A percentile compares a stretch with the other conserved stretches of the same genome.
These are phyloP conservation scores for Grammothele lineata DNA, from an alignment of 768 basidiomycete genomes.

Conservation along the genomic window DNA sequence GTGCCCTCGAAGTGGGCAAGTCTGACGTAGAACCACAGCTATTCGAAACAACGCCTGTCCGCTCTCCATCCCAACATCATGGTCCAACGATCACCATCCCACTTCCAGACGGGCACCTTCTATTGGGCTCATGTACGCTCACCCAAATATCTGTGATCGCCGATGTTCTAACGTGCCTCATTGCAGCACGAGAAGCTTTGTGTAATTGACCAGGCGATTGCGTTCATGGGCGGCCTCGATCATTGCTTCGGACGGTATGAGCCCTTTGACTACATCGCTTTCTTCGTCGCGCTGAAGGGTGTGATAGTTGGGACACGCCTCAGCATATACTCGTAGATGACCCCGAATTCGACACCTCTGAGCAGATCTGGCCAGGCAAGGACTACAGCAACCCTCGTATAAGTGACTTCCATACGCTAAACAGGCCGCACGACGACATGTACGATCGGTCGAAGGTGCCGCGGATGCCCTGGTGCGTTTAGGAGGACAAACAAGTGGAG, in stretches of 20 bases:
- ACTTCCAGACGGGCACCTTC: slow-evolving; percentile 95
- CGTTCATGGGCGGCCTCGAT: slow-evolving; percentile 97
- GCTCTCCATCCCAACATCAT: slow-evolving; percentile 88
- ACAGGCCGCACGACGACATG: slow-evolving; percentile 93
- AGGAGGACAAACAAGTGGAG: background rate
- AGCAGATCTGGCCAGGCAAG: slow-evolving; percentile 90
- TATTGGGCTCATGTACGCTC: slow-evolving; percentile 98
- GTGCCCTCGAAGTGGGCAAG: too few species aligned
- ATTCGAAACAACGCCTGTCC: slow-evolving; percentile 79
- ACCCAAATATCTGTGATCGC: too few species aligned
- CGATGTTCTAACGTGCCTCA: too few species aligned
- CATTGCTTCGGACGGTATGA: slow-evolving; percentile 81
- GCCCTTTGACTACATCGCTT: background rate
- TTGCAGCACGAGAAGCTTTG: slow-evolving; percentile 93
- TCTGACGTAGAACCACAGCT: too few species aligned
- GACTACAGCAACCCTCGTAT: slow-evolving; percentile 92
- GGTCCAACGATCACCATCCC: slow-evolving; percentile 95
- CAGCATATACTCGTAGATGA: slow-evolving; percentile 92
- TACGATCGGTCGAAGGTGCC: slow-evolving; percentile 87
- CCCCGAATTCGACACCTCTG: slow-evolving; percentile 55
- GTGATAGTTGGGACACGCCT: slow-evolving; percentile 88
- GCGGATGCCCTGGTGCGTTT: slow-evolving; percentile 91
- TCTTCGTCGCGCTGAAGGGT: background rate
- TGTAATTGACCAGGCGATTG: slow-evolving; percentile 94
- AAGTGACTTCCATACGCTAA: slow-evolving; percentile 77